These are phyloP conservation scores for Cladophialophora carrionii DNA, from an alignment of 2,329 filamentous ascomycete species.

Conservation along the genomic window DNA sequence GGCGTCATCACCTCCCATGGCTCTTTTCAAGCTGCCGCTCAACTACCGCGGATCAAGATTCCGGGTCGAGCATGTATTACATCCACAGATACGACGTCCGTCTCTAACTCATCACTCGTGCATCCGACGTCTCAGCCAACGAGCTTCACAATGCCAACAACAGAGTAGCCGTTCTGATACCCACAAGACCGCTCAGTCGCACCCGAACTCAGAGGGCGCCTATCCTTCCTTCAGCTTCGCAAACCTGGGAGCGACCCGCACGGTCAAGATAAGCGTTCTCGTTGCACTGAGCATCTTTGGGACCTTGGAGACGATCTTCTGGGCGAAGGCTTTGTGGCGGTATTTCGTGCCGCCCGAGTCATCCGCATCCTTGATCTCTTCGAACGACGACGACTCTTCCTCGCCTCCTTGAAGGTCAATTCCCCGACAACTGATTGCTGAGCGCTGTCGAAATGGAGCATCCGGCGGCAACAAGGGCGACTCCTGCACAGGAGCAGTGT, in stretches of 20 bases:
- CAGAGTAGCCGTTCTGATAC: not conserved
- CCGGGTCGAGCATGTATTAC: not conserved
- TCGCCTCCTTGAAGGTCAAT: not conserved
- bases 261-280: constrained; percentile 37
- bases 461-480: not conserved
- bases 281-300: constrained; percentile 33
- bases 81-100: not conserved
- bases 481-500: not conserved
- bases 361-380: not conserved
- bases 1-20: not conserved
- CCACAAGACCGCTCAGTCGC: not conserved
- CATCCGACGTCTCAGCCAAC: not conserved
- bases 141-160: not conserved
- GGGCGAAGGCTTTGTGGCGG: constrained; percentile 35
- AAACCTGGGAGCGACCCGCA: constrained; percentile 35
- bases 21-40: not conserved
- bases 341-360: constrained; percentile 14
- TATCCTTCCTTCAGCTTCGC: constrained; percentile 21
- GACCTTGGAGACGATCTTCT: constrained; percentile 39
- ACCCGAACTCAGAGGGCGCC: constrained; percentile 2
- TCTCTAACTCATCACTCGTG: not conserved
- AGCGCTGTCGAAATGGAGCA: not conserved
- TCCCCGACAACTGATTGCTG: not conserved
- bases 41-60: not conserved
- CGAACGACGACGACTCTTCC: not conserved